Evolutionary conservation across 768 basidiomycete species (phyloP), one percentile per base, ranked within the genome.

Genomic region (Punctularia strigosozonata): DNA sequence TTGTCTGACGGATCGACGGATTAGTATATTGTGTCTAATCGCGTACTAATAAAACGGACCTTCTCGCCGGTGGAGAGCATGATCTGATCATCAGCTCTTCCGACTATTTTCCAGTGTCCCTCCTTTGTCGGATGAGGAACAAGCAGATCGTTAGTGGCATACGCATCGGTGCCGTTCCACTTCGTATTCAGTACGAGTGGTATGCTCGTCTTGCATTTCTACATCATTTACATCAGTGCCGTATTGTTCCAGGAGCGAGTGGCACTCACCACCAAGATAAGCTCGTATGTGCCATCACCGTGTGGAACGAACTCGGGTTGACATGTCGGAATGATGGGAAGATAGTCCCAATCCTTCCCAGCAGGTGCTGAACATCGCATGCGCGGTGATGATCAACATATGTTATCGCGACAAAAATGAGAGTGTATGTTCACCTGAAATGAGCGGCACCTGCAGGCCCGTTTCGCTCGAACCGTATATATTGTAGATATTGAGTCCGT

Each of bases 21-120:
- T 19, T 12, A 8, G 21, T 14, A 28, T 14, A 10, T 31, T 10
- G 21, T 18, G 15, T 17, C 20, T 15, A 2, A 28, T 24, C 14
- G n/a, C 28, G 19, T 37, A 23, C 47, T n/a, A n/a, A n/a, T n/a
- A n/a, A n/a, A n/a, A 8, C 41, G 22, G 15, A 57, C 61, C 50
- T 63, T 59, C 47, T 58, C 59, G 14, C 59, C 62, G 22, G 49
- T 64, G 2, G 50, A 54, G 30, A 60, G 58, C 49, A 63, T 55
- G 33, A 68, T 63, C 41, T 65, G 64, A 40, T 67, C 65, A 38
- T 67, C 65, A 14, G 42, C 43, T 18, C 62, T 43, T 15, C 63
- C 62, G 33, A 36, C 26, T 15, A 28, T 28, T 15, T 28, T 28
- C 26, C 26, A 28, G 15, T 8, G 10, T 8, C 26, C 26, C 15